Evolutionary conservation across 2,329 filamentous ascomycete genomes (phyloP), one percentile per base, ranked within the genome.

Genomic region (Kalaharituber pfeilii): DNA sequence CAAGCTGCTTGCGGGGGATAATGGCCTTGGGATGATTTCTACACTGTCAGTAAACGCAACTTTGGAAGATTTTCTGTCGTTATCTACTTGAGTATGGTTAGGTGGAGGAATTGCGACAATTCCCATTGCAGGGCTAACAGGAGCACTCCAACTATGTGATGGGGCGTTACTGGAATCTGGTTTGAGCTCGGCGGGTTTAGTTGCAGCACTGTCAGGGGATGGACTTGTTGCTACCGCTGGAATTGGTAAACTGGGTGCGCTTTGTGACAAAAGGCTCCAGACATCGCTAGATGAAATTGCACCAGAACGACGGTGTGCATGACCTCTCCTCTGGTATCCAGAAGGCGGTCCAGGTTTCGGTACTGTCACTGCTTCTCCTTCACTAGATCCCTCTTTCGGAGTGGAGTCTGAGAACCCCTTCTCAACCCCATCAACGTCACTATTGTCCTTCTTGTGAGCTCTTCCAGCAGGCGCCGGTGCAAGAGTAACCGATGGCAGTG

Each of bases 41-140:
- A 93, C 73, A 9, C 79, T 84, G 59, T 93, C 86, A 1, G 84
- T 86, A 65, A 94, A 94, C 0, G 83, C 84, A 47, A 94, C 86
- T 11, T 83, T 75, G 56, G 56, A 62, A 20, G 57, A 57, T 33
- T 58, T 53, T n/a, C 26, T 51, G 18, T 51, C 56, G 7, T 52
- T 50, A 9, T 55, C 44, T 22, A 39, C n/a, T 42, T 50, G 42
- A 6, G 53, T 56, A 20, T 45, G 53, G 36, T 52, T 52, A 27
- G 58, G 55, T 5, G 56, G 54, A 18, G 57, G 56, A 18, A 56
- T 49, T 9, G 56, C 54, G 22, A 22, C 28, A 27, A 47, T 54
- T 49, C 54, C 51, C 26, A 5, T 5, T 25, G 18, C 42, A 47
- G 59, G 59, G 30, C 59, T 61, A 44, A 56, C 57, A 45, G 59